Evolutionary conservation across 805 yeast genomes (phyloP), one percentile per base, ranked within the genome.

Genomic region (Torulaspora franciscae): DNA sequence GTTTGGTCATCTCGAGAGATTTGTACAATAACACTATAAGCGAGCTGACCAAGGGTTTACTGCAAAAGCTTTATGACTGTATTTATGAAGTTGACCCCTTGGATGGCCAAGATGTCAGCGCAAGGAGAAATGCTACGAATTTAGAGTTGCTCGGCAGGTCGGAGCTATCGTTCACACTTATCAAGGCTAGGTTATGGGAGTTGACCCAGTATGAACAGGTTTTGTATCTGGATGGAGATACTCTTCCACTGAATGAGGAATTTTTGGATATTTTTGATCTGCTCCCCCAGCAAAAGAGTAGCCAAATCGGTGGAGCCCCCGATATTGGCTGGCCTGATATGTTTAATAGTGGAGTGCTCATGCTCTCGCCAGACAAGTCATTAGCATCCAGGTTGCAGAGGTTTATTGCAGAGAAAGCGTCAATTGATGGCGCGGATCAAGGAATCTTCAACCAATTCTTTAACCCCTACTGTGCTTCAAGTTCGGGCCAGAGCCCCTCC

Each of bases 251-350:
- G 26, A 54, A 66, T n/a, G 32, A 36, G 14, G 51, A 46, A 10
- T 36, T 57, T 37, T 58, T 67, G 27, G 45, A 58, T 3, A 44
- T 56, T 11, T 55, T 61, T 41, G 51, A 52, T 5, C 25, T 57
- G 1, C 35, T 56, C 4, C 45, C 51, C 8, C 28, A 46, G 7
- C 66, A 67, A 51, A 58, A 45, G 4, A 40, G 37, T 28, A 49
- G 43, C 32, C 57, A 62, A 14, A 43, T 65, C 14, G 62, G 69
- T 30, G 90, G 93, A 0, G 70, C 82, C 11, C 85, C 95, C 0
- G 96, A 88, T 66, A 71, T 79, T n/a, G 95, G 95, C 10, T 88
- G 95, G 85, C 95, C 95, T 0, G 96, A 88, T 67, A 74, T 83
- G 56, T 88, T 88, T 70, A 87, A 88, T 64, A 77, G 89, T 26